phyloP scores from a whole-genome alignment of 2,329 filamentous ascomycete species.

The Gaeumannomyces tritici region DNA sequence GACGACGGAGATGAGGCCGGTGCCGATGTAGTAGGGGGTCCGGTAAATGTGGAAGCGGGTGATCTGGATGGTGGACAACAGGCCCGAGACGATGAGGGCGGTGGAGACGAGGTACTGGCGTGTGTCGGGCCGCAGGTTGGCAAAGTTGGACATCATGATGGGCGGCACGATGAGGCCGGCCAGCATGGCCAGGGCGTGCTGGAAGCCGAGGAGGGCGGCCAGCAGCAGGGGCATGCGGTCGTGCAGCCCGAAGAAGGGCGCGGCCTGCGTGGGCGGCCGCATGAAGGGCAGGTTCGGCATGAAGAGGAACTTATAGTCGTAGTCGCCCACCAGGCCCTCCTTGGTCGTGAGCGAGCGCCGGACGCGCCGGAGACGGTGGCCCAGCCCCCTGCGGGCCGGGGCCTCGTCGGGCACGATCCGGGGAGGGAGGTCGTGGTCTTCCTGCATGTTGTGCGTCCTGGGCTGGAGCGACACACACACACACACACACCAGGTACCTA shows the following conservation, averaged over 20 bases:
- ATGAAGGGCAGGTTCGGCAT: conserved; percentile 75
- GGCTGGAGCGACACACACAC: too few relatives aligned
- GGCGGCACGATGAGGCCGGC: conserved; percentile 70
- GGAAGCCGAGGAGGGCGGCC: conserved; percentile 65
- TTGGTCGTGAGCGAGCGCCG: conserved; percentile 42
- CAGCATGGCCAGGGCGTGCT: conserved; percentile 71
- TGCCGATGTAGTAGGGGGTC: conserved; percentile 66
- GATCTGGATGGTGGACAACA: conserved; percentile 68
- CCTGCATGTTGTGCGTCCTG: conserved; percentile 34
- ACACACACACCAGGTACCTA: too few relatives aligned
- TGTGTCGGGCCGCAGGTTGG: conserved; percentile 49
- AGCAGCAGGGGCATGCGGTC: conserved; percentile 69
- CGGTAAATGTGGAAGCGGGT: conserved; percentile 63
- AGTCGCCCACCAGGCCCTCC: conserved; percentile 71
- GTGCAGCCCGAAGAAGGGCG: conserved; percentile 78
- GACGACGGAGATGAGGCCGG: conserved; percentile 42
- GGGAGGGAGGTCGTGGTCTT: conserved; percentile 39
- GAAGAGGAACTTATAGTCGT: conserved; percentile 88
- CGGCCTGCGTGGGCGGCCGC: conserved; percentile 44
- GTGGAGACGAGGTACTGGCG: conserved; percentile 74
- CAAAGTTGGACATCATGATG: conserved; percentile 58
- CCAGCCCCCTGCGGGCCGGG: conserved; percentile 18
- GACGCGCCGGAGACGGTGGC: conserved; percentile 17
- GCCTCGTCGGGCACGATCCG: conserved; percentile 32
- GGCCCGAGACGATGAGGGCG: conserved; percentile 67